phyloP scores from a whole-genome alignment of 2,329 filamentous ascomycete genomes.

The Colletotrichum coccodes region DNA sequence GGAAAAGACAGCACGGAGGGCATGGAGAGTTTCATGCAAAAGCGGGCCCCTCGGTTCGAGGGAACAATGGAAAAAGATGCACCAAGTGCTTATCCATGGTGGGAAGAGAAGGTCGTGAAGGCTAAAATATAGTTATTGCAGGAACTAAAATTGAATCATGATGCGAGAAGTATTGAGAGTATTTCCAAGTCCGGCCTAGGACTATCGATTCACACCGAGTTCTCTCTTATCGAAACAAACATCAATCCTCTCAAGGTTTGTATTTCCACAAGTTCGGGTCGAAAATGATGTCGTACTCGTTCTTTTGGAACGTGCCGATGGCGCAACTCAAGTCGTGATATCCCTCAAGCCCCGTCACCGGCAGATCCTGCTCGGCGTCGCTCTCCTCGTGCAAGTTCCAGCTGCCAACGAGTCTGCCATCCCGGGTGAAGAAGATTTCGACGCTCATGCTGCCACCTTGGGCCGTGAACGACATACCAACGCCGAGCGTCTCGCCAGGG shows the following conservation, averaged over 20 bases:
- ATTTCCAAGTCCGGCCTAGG: neutral
- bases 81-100: constrained; percentile 74
- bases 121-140: constrained; percentile 34
- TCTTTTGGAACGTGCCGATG: constrained; percentile 76
- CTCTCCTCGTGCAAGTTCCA: constrained; percentile 83
- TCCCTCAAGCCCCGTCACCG: constrained; percentile 75
- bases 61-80: constrained; percentile 69
- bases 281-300: constrained; percentile 75
- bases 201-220: neutral
- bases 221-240: neutral
- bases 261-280: constrained; percentile 69
- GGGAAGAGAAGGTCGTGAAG: constrained; percentile 58
- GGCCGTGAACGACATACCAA: constrained; percentile 73
- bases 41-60: constrained; percentile 70
- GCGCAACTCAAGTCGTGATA: constrained; percentile 77
- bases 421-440: constrained; percentile 76
- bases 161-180: neutral
- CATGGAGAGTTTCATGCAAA: constrained; percentile 75
- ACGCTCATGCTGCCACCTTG: constrained; percentile 54
- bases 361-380: constrained; percentile 70
- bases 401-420: constrained; percentile 66
- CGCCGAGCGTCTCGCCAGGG: constrained; percentile 73
- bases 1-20: constrained; percentile 73
- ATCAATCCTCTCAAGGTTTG: constrained; percentile 27
- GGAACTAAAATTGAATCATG: neutral